These are phyloP conservation scores for Phytopythium ostracodes DNA, from an alignment of 352 stramenopile genomes.

Conservation along the genomic window DNA sequence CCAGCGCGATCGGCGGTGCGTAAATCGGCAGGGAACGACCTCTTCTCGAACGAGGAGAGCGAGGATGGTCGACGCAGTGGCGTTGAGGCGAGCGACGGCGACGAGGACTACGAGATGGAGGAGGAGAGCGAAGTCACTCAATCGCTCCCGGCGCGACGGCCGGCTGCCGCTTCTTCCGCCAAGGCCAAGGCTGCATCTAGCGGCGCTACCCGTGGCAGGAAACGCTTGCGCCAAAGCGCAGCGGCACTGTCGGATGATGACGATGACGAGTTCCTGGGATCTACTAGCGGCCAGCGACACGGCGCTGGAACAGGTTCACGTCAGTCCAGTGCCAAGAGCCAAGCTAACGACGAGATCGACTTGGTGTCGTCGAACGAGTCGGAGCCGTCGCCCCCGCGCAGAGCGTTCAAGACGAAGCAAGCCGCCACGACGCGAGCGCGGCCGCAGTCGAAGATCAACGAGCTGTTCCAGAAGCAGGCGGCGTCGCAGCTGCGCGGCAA, in stretches of 20 bases:
- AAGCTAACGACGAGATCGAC: constrained; percentile 30
- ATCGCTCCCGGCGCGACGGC: constrained; percentile 5
- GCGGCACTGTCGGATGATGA: constrained; percentile 27
- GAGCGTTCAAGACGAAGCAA: constrained; percentile 17
- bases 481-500: constrained; percentile 14
- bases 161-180: constrained; percentile 1
- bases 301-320: background rate
- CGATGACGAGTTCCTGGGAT: constrained; percentile 16
- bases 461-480: constrained; percentile 44
- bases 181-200: constrained; percentile 17
- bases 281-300: background rate
- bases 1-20: constrained; percentile 17
- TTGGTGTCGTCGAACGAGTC: constrained; percentile 46
- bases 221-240: constrained; percentile 36
- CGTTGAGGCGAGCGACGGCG: constrained; percentile 41
- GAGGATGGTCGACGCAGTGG: constrained; percentile 10
- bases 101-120: constrained; percentile 59
- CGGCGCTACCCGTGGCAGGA: constrained; percentile 16
- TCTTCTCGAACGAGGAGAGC: constrained; percentile 46
- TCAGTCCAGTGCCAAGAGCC: constrained; percentile 11
- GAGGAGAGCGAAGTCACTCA: constrained; percentile 36
- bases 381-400: constrained; percentile 17
- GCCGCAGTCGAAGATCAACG: constrained; percentile 56
- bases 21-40: constrained; percentile 22
- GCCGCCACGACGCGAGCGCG: background rate